Conservation (phyloP, 2,329 filamentous ascomycete species). For the Fonsecaea monophora region DNA sequence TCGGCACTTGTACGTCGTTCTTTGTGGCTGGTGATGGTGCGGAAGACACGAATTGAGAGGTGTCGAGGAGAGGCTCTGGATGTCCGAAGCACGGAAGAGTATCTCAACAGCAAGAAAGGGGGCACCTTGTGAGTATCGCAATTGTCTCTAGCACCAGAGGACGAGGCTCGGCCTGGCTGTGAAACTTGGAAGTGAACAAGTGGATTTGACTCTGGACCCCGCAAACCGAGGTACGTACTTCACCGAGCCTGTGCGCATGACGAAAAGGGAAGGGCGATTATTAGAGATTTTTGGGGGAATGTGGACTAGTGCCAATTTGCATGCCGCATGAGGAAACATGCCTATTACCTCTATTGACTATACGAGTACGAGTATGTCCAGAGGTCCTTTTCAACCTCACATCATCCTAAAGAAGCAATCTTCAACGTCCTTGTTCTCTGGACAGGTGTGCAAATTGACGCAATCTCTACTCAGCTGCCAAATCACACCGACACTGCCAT, state of each 20-base stretch:
- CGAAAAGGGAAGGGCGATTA: background rate
- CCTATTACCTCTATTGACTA: background rate
- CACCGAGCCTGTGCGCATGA: background rate
- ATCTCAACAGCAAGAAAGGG: background rate
- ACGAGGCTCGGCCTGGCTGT: background rate
- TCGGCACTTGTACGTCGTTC: background rate
- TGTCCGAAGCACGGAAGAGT: background rate
- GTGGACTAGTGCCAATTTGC: background rate
- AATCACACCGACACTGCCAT: background rate
- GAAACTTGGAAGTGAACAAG: background rate
- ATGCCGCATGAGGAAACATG: background rate
- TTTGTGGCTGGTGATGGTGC: background rate
- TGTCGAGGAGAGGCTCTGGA: background rate
- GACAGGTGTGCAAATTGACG: background rate
- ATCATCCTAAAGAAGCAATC: background rate
- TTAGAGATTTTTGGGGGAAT: background rate
- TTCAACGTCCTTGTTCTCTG: background rate
- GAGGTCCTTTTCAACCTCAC: background rate
- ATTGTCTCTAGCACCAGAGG: background rate
- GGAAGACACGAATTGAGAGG: background rate
- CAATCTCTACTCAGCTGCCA: background rate
- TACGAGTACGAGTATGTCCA: background rate
- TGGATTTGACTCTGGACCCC: constrained; percentile 1
- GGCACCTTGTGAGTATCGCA: background rate
- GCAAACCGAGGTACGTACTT: constrained; percentile 3